Conservation (phyloP, 2,329 filamentous ascomycete species). For the Neospermospora avenae region DNA sequence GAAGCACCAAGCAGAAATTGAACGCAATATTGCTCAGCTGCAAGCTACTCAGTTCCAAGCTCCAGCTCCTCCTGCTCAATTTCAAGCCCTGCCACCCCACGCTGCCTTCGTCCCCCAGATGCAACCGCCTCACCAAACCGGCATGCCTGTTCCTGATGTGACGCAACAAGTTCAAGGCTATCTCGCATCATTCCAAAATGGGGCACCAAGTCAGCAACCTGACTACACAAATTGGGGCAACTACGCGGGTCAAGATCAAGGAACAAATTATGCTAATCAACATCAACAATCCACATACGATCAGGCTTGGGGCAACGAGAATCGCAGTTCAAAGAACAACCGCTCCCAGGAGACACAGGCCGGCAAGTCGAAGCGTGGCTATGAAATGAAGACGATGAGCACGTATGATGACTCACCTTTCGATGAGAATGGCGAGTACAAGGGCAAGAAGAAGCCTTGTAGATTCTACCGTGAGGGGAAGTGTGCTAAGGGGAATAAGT, state of each 20-base stretch:
- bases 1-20: conserved; percentile 39
- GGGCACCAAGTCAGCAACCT: conserved; percentile 20
- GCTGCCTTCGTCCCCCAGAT: conserved; percentile 19
- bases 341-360: background rate
- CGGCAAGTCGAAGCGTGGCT: conserved; percentile 16
- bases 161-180: conserved; percentile 30
- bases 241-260: conserved; percentile 15
- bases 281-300: conserved; percentile 23
- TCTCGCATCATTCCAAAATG: conserved; percentile 22
- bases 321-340: conserved; percentile 10
- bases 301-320: conserved; percentile 20
- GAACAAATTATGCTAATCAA: conserved; percentile 16
- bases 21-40: conserved; percentile 33
- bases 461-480: conserved; percentile 68
- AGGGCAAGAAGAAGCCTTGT: conserved; percentile 63
- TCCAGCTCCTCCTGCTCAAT: conserved; percentile 29
- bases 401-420: conserved; percentile 22
- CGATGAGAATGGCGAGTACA: conserved; percentile 39
- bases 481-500: conserved; percentile 70
- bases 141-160: conserved; percentile 20
- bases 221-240: conserved; percentile 26
- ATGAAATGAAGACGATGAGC: conserved; percentile 13
- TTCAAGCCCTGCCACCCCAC: conserved; percentile 16
- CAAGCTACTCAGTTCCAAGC: conserved; percentile 27
- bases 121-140: conserved; percentile 2